phyloP scores from a whole-genome alignment of 2,329 filamentous ascomycete genomes.

The Aspergillus oerlinghausenensis region DNA sequence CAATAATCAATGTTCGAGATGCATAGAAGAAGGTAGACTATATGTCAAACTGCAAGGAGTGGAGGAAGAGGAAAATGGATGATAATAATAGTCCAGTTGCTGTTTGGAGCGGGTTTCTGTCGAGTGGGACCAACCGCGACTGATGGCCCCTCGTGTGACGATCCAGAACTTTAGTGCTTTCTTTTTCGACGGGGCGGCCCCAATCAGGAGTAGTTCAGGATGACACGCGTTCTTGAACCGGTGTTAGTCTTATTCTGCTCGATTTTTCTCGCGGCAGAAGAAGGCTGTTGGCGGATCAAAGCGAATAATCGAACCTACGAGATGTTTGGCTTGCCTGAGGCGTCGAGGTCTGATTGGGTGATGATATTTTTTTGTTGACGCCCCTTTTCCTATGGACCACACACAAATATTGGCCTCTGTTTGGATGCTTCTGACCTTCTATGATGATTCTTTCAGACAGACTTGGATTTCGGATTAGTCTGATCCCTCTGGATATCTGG shows the following conservation, averaged over 20 bases:
- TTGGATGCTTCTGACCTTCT: too few relatives aligned
- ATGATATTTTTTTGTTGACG: too few relatives aligned
- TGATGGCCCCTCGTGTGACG: conserved; percentile 1
- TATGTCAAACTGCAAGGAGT: neutral
- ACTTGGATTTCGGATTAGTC: too few relatives aligned
- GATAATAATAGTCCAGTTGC: neutral
- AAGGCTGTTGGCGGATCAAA: neutral
- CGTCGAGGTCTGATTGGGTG: too few relatives aligned
- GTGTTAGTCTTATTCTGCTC: neutral
- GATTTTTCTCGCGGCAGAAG: neutral
- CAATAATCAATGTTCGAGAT: conserved; percentile 5
- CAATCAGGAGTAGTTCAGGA: conserved; percentile 1
- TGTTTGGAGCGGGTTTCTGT: neutral
- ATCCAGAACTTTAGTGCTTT: neutral
- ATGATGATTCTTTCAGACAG: too few relatives aligned
- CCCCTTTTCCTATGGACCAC: too few relatives aligned
- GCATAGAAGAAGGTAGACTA: neutral
- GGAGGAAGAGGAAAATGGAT: neutral
- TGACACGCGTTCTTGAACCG: conserved; percentile 4
- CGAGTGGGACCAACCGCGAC: neutral
- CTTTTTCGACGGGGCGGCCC: neutral
- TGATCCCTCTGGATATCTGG: too few relatives aligned
- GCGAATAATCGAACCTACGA: neutral
- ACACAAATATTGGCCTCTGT: too few relatives aligned
- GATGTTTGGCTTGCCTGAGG: too few relatives aligned